Percentiles rank a stretch among this genome's conserved stretches.
phyloP scores from a whole-genome alignment of 2,329 filamentous ascomycete genomes.

The Trichoderma sp. region DNA sequence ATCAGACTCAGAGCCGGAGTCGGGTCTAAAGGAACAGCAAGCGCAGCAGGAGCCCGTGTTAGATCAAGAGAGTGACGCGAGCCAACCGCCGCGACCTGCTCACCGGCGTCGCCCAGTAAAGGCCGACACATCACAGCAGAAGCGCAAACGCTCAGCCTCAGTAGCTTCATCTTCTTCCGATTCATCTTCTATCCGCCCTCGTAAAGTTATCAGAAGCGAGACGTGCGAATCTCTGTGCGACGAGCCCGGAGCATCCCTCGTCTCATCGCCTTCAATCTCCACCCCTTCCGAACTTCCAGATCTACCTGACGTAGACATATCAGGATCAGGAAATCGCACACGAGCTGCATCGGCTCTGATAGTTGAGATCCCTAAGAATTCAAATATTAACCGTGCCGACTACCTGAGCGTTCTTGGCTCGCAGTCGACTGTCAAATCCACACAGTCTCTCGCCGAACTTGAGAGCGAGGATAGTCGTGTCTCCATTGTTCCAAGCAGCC shows the following conservation, averaged over 20 bases:
- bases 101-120: constrained; percentile 36
- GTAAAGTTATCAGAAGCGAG: constrained; percentile 34
- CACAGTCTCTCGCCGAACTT: constrained; percentile 42
- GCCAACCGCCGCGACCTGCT: constrained; percentile 37
- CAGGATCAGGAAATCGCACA: constrained; percentile 18
- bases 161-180: background rate
- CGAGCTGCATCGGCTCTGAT: constrained; percentile 33
- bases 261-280: constrained; percentile 36
- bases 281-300: constrained; percentile 32
- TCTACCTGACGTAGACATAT: constrained; percentile 28
- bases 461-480: constrained; percentile 43
- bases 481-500: constrained; percentile 40
- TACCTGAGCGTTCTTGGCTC: constrained; percentile 42
- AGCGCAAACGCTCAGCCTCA: constrained; percentile 19
- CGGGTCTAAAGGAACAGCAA: background rate
- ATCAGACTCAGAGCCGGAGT: background rate
- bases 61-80: constrained; percentile 32
- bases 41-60: constrained; percentile 15
- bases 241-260: constrained; percentile 39
- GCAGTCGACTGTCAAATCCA: constrained; percentile 38
- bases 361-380: constrained; percentile 40
- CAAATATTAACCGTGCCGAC: constrained; percentile 43
- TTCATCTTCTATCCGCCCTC: constrained; percentile 28
- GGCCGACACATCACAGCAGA: constrained; percentile 30
- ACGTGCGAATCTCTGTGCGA: constrained; percentile 36